phyloP scores from a whole-genome alignment of 2,329 filamentous ascomycete species.

The Fusarium nanum region DNA sequence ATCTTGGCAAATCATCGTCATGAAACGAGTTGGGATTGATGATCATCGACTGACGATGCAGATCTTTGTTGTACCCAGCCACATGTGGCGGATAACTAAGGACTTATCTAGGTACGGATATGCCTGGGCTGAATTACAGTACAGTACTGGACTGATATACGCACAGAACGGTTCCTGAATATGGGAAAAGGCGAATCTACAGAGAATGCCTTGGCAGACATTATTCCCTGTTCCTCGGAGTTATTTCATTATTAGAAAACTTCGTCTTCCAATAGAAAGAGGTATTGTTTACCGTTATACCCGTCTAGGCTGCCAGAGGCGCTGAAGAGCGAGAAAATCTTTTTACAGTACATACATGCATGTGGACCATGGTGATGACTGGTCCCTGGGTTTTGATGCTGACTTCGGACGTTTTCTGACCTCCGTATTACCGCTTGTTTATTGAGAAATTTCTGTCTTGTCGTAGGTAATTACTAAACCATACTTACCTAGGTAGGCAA shows the following conservation, averaged over 20 bases:
- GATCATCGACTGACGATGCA: constrained; percentile 20
- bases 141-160: background rate
- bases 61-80: constrained; percentile 29
- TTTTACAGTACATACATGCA: background rate
- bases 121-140: background rate
- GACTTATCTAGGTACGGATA: no score
- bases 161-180: background rate
- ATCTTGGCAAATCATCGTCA: constrained; percentile 24
- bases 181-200: background rate
- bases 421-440: background rate
- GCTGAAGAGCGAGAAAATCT: background rate
- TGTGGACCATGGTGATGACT: constrained; percentile 8
- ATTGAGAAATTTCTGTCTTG: constrained; percentile 2
- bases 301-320: background rate
- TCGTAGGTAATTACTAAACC: background rate
- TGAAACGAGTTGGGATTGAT: constrained; percentile 5
- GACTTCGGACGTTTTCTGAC: background rate
- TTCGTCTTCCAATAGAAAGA: background rate
- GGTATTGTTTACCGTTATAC: background rate
- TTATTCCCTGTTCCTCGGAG: background rate
- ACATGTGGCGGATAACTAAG: constrained; percentile 17
- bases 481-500: background rate
- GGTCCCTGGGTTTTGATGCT: background rate
- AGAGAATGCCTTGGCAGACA: background rate
- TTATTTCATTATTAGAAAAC: background rate